Base-by-base conservation (phyloP, 2,329 filamentous ascomycete species). In the Hymenoscyphus infarciens region DNA sequence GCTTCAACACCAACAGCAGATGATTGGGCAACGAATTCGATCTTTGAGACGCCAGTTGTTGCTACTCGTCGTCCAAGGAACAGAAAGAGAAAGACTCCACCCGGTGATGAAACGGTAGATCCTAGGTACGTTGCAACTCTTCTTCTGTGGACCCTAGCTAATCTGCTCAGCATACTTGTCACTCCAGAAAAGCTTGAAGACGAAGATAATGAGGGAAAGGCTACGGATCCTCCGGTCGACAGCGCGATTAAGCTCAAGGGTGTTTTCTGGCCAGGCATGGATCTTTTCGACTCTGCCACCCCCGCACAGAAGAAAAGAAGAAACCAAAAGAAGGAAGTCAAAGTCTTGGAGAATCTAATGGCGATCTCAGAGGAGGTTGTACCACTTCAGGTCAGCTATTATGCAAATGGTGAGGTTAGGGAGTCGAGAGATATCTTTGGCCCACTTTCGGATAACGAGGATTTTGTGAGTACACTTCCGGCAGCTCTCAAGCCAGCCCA, bases 271-370 rank as follows among this genome's bases (percentile, higher is more conserved):
- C 87, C 88, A 2, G 90, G 90, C 19, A 93, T 93, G 90, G 83
- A 85, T 60, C 81, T 91, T n/a, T 92, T 93, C 72, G 90, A 94
- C 74, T 86, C 90, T 60, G 90, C 90, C 4, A 90, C 87, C 4
- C 82, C 86, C 16, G 84, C 88, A 64, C 88, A 90, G 81, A 88
- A 86, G 69, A 83, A 87, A 55, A 90, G 86, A 77, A 82, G 90
- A 59, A 93, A 93, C 72, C 90, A 94, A 75, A 86, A 88, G 70
- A 94, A 94, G 74, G 85, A 88, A 60, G 81, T 80, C n/a, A 87
- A 85, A 0, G 86, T 91, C n/a, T 77, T 92, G 25, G 80, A 84
- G 61, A 83, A 84, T 63, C 86, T 94, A 75, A 82, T 87, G 68
- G 75, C 81, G 59, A 85, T 84, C 19, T 92, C 90, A 0, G 80